Conservation (phyloP, 2,329 filamentous ascomycete species). For the Tympanopsis confertula region DNA sequence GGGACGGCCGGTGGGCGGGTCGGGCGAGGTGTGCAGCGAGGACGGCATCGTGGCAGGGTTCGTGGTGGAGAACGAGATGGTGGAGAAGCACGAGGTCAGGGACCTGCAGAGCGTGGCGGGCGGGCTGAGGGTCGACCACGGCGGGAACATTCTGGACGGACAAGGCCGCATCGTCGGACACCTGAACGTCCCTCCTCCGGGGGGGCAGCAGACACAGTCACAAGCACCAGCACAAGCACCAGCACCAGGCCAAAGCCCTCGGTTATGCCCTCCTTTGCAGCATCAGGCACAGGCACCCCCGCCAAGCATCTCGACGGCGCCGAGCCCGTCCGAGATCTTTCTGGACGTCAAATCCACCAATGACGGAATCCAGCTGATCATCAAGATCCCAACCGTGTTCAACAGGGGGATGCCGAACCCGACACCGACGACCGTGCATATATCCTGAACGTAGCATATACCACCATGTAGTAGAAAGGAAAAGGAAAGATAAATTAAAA, state of each 20-base stretch:
- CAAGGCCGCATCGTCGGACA: conserved; percentile 32
- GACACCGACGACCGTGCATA: too few species aligned
- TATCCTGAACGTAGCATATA: conserved; percentile 36
- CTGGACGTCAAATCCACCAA: conserved; percentile 45
- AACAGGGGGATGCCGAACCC: neutral
- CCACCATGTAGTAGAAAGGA: conserved; percentile 8
- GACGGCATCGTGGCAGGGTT: conserved; percentile 29
- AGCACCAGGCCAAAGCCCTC: conserved; percentile 15
- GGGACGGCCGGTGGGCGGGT: conserved; percentile 29
- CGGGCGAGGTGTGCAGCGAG: conserved; percentile 33
- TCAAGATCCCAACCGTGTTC: conserved; percentile 46
- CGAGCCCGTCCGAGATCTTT: conserved; percentile 39
- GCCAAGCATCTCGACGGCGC: conserved; percentile 21
- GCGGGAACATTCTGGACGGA: conserved; percentile 32
- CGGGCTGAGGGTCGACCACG: conserved; percentile 27
- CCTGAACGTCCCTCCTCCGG: conserved; percentile 33
- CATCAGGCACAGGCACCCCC: conserved; percentile 27
- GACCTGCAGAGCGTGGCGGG: conserved; percentile 13
- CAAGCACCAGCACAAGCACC: conserved; percentile 24
- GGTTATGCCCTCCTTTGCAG: conserved; percentile 32
- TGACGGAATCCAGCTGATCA: conserved; percentile 43
- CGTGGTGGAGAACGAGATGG: conserved; percentile 27
- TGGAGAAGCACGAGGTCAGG: conserved; percentile 9
- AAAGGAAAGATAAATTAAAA: neutral
- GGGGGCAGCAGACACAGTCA: conserved; percentile 27